A percentile compares a stretch with the other conserved stretches of the same genome.
phyloP scores from a whole-genome alignment of 2,329 filamentous ascomycete genomes.

The Alternaria sp. region DNA sequence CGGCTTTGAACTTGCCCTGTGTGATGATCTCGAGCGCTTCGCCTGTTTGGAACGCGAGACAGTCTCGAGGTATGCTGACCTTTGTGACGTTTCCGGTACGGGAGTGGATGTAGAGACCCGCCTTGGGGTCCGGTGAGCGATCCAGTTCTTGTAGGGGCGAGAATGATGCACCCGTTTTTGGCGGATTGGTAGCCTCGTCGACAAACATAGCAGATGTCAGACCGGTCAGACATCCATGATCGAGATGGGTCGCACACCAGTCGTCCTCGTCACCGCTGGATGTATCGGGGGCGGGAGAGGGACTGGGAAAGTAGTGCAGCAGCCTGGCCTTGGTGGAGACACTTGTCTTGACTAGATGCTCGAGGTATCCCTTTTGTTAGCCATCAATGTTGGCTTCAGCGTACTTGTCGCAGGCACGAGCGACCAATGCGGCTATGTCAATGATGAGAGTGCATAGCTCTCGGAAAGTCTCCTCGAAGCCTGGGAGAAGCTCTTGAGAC shows the following conservation, averaged over 20 bases:
- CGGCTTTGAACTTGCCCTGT: constrained; percentile 86
- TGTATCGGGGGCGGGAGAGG: constrained; percentile 26
- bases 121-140: constrained; percentile 78
- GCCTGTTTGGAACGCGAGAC: constrained; percentile 94
- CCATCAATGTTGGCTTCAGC: constrained; percentile 77
- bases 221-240: constrained; percentile 93
- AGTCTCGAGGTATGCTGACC: constrained; percentile 87
- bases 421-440: constrained; percentile 86
- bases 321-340: constrained; percentile 89
- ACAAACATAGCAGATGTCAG: constrained; percentile 96
- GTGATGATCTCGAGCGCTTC: constrained; percentile 92
- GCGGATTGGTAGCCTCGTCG: constrained; percentile 67
- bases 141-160: constrained; percentile 72
- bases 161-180: constrained; percentile 41
- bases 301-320: constrained; percentile 84
- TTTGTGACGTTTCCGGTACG: constrained; percentile 84
- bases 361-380: constrained; percentile 80
- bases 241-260: constrained; percentile 91
- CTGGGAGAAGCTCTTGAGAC: constrained; percentile 68
- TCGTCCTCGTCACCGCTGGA: constrained; percentile 70
- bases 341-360: constrained; percentile 84
- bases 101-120: constrained; percentile 93
- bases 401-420: constrained; percentile 86
- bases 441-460: constrained; percentile 84
- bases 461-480: constrained; percentile 76